Evolutionary conservation across 1,284 basidiomycete genomes (phyloP).

Genomic region (Ganoderma meredithae): DNA sequence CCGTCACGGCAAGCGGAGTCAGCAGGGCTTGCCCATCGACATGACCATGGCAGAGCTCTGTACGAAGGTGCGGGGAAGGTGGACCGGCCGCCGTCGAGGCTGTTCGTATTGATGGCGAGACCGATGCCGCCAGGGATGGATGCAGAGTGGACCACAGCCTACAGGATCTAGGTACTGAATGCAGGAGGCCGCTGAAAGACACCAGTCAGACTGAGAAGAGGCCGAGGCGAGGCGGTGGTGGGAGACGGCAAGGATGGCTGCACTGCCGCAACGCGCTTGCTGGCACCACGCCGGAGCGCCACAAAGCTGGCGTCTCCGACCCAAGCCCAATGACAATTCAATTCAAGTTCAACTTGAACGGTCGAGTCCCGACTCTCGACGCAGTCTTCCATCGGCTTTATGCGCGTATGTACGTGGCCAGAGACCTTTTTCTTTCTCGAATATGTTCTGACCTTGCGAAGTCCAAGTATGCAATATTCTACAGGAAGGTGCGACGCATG

Average conservation of each 20-base stretch:
- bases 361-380: neutral
- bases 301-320: neutral
- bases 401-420: too few species aligned
- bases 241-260: neutral
- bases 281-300: neutral
- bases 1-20: neutral
- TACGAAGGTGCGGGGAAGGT: neutral
- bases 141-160: neutral
- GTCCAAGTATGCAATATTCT: too few species aligned
- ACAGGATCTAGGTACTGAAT: neutral
- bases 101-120: neutral
- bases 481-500: too few species aligned
- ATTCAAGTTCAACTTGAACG: neutral
- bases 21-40: neutral
- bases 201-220: neutral
- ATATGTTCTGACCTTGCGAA: too few species aligned
- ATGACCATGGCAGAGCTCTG: neutral
- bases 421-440: too few species aligned
- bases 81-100: neutral
- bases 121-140: neutral
- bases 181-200: neutral
- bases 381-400: too few species aligned
- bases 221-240: neutral
- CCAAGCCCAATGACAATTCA: neutral
- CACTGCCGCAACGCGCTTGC: neutral